Base-by-base conservation (phyloP, 306 rosid genomes). In the Biancaea sappan region DNA sequence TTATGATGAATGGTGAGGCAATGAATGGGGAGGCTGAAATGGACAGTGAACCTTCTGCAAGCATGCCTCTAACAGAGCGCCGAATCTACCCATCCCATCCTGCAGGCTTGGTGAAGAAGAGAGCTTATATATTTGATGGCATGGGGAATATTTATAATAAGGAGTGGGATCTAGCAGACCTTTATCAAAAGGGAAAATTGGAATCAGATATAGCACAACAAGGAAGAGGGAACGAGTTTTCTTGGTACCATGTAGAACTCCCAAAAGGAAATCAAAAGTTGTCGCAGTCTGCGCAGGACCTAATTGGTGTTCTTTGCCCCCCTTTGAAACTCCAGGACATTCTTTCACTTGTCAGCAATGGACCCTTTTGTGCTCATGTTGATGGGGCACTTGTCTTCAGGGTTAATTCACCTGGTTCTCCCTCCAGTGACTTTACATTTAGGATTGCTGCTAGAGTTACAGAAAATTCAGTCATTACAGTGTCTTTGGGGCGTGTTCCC, bases 161-260 rank as follows among this genome's bases (percentile, higher is more conserved):
- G 87, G 99, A 92, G 47, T 94, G 97, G 99, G 97, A 94, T 83
- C 86, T 94, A 26, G 77, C 88, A 34, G 93, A 94, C 18, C 81
- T 84, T 73, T 50, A 48, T 69, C 65, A 57, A 8, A 77, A 64
- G 15, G 72, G 71, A 11, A 67, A 57, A 21, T 79, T 83, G 75
- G 89, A 84, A 60, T 56, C 67, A 79, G 91, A 79, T 78, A 82
- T 64, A 22, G 54, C 68, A 14, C 95, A 90, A 14, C 95, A 90
- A 67, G 95, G 93, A 4, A 75, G 82, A 44, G 91, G 75, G 56
- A 86, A 85, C 16, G 96, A 92, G 81, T 94, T 94, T 71, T 90
- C 96, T 79, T 94, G 99, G 99, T 92, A 94, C 82, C 99, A 94
- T 77, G 97, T 88, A n/a, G 97, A 94, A 62, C 91, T 94, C 63